These are phyloP conservation scores for Colletotrichum truncatum DNA, from an alignment of 2,329 filamentous ascomycete species.

Conservation along the genomic window DNA sequence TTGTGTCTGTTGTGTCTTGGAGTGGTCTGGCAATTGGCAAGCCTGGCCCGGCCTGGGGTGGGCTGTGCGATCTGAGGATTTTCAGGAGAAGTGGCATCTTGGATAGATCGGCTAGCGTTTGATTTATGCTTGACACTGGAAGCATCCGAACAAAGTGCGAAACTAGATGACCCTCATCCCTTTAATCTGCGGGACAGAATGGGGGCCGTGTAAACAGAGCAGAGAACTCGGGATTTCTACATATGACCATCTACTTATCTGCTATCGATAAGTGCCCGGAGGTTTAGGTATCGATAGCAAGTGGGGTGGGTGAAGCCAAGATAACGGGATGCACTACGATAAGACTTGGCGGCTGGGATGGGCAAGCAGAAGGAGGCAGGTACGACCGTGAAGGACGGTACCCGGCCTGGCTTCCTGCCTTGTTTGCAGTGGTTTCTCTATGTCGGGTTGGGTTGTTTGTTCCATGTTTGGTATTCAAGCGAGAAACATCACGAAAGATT, in stretches of 20 bases:
- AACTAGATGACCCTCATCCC: conserved; percentile 11
- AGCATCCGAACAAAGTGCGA: conserved; percentile 23
- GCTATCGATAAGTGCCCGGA: background rate
- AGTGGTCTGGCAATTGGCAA: conserved; percentile 17
- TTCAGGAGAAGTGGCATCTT: conserved; percentile 5
- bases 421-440: too few relatives aligned
- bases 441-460: too few relatives aligned
- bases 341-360: conserved; percentile 17
- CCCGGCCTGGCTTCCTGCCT: background rate
- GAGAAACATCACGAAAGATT: too few relatives aligned
- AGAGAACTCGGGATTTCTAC: background rate
- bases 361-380: background rate
- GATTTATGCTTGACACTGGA: conserved; percentile 26
- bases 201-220: conserved; percentile 9
- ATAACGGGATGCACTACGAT: conserved; percentile 19
- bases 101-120: conserved; percentile 20
- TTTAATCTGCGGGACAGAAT: conserved; percentile 15
- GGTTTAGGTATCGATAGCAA: conserved; percentile 1
- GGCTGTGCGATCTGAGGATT: conserved; percentile 9
- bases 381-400: background rate
- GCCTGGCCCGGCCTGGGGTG: conserved; percentile 4
- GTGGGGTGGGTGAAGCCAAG: background rate
- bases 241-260: too few relatives aligned
- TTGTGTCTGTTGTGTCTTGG: conserved; percentile 6
- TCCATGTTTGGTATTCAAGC: too few relatives aligned